phyloP scores from a whole-genome alignment of 441 rosid species.

The Kokia cookei region DNA sequence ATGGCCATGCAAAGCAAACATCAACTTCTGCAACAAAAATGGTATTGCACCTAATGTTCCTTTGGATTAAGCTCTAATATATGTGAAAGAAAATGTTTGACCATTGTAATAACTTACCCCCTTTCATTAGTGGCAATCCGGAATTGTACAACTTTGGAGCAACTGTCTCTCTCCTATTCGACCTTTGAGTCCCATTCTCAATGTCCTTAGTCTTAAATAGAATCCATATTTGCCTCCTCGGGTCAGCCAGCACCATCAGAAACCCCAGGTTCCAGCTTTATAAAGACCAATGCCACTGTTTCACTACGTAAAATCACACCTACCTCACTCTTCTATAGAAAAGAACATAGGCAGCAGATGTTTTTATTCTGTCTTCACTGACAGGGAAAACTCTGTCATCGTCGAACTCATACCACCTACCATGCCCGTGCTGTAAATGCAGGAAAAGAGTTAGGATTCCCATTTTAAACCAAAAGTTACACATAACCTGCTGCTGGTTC shows the following conservation, averaged over 20 bases:
- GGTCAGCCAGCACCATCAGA: not conserved
- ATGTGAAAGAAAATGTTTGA: not conserved
- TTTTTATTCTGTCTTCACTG: slow-evolving; percentile 29
- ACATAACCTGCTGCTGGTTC: too few relatives aligned
- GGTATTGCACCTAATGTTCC: not conserved
- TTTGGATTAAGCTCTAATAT: not conserved
- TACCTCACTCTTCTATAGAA: slow-evolving; percentile 32
- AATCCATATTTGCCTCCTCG: not conserved
- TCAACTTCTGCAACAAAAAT: not conserved
- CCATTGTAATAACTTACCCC: not conserved
- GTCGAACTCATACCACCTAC: slow-evolving; percentile 41
- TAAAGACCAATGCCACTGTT: not conserved
- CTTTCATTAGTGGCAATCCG: not conserved
- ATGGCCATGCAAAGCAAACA: not conserved
- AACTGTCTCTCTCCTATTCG: not conserved
- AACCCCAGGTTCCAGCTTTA: not conserved
- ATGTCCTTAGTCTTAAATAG: not conserved
- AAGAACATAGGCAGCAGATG: slow-evolving; percentile 44
- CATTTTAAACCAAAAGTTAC: too few relatives aligned
- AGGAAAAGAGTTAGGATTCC: not conserved
- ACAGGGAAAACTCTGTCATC: slow-evolving; percentile 30
- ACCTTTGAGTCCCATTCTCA: not conserved
- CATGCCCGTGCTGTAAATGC: slow-evolving; percentile 31
- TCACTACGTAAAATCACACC: not conserved
- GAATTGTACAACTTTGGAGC: not conserved